Percentiles rank a stretch among this genome's conserved stretches.
These are phyloP conservation scores for Begonia fuchsioides DNA, from an alignment of 306 rosid species.

Conservation along the genomic window DNA sequence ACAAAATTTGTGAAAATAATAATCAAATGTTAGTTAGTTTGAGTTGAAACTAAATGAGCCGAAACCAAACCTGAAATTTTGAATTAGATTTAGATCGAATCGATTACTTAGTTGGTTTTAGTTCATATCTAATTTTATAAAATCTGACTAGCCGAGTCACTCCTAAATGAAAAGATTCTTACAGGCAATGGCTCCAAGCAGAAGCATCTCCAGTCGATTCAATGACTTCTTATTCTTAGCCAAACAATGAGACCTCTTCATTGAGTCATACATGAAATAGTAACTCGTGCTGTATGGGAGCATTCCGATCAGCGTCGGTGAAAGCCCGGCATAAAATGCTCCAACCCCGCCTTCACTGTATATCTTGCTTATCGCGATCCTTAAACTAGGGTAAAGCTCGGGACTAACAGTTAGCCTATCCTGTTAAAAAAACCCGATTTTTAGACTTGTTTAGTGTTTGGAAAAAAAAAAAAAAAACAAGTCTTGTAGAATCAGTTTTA, in stretches of 20 bases:
- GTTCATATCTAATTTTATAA: too few relatives aligned
- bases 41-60: too few relatives aligned
- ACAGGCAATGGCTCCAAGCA: constrained; percentile 89
- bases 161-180: constrained; percentile 11
- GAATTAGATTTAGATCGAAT: too few relatives aligned
- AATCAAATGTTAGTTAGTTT: too few relatives aligned
- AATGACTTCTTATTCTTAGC: constrained; percentile 56
- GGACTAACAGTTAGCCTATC: constrained; percentile 85
- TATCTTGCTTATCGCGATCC: constrained; percentile 60
- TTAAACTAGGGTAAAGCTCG: constrained; percentile 68
- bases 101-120: too few relatives aligned
- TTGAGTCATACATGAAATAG: constrained; percentile 87
- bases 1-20: too few relatives aligned
- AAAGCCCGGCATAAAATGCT: constrained; percentile 75
- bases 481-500: constrained; percentile 9
- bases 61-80: too few relatives aligned
- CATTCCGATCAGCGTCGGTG: constrained; percentile 91
- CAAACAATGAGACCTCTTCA: constrained; percentile 66
- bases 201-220: constrained; percentile 74
- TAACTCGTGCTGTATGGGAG: constrained; percentile 94
- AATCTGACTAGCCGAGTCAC: too few relatives aligned
- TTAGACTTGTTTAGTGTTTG: too few relatives aligned
- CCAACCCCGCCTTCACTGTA: constrained; percentile 80
- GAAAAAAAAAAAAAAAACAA: too few relatives aligned
- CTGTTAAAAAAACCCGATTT: constrained; percentile 15